Conservation (phyloP, 139 green algal genomes). For the Diplosphaera chodatii region DNA sequence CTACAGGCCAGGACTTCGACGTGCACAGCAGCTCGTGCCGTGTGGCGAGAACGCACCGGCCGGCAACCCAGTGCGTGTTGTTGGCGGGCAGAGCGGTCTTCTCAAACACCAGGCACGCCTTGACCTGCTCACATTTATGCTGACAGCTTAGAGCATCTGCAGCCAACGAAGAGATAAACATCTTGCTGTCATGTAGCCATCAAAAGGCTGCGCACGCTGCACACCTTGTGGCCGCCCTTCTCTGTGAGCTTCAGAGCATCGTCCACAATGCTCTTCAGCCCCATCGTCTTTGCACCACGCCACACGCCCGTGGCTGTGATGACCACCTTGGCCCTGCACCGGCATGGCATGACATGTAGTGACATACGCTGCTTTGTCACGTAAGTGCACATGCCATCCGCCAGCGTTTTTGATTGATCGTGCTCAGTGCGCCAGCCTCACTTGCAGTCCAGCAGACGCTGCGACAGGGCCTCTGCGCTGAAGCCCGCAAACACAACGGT, state of each 20-base stretch:
- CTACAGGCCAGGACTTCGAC: too few species aligned
- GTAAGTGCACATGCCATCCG: too few species aligned
- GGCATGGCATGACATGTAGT: too few species aligned
- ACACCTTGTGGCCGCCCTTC: constrained; percentile 16
- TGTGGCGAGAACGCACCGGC: not conserved
- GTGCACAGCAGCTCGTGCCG: too few species aligned
- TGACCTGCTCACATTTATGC: too few species aligned
- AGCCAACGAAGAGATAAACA: too few species aligned
- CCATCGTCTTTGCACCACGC: constrained; percentile 74
- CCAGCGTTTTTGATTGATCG: too few species aligned
- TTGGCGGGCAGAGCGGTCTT: not conserved
- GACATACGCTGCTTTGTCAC: too few species aligned
- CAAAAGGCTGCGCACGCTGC: not conserved
- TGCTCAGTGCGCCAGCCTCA: not conserved
- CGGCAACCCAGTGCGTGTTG: constrained; percentile 1
- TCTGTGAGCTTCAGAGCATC: constrained; percentile 34
- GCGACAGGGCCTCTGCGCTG: constrained; percentile 75
- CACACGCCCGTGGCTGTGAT: constrained; percentile 25
- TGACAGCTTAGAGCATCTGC: too few species aligned
- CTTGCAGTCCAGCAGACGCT: constrained; percentile 55
- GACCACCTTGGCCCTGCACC: constrained; percentile 44
- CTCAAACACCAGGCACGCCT: constrained; percentile 4
- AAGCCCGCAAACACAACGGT: constrained; percentile 95
- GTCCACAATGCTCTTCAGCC: constrained; percentile 73
- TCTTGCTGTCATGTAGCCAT: too few species aligned